A percentile compares a stretch with the other conserved stretches of the same genome.
Conservation (phyloP, 2,329 filamentous ascomycete genomes). For the Ciborinia camelliae region DNA sequence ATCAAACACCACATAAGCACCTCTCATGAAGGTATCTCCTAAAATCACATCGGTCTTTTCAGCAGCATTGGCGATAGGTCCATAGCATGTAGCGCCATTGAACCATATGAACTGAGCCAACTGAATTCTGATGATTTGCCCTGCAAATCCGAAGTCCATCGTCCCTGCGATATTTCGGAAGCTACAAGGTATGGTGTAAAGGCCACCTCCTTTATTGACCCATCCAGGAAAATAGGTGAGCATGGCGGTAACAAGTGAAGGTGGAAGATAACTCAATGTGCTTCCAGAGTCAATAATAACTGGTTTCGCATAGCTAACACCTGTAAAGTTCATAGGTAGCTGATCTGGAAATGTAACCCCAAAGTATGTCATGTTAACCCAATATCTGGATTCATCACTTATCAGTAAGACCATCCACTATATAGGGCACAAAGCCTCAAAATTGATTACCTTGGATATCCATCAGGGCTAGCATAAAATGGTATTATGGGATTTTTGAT, state of each 20-base stretch:
- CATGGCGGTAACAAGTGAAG: constrained; percentile 21
- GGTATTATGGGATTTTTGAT: constrained; percentile 26
- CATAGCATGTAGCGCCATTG: constrained; percentile 17
- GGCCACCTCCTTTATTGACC: constrained; percentile 17
- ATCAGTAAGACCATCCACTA: constrained; percentile 6
- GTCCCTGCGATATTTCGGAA: constrained; percentile 13
- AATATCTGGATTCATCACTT: constrained; percentile 21
- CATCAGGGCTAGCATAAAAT: constrained; percentile 21
- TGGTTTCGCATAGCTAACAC: constrained; percentile 4
- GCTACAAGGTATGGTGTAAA: constrained; percentile 22
- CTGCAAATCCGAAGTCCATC: constrained; percentile 27
- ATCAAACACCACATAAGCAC: constrained; percentile 28
- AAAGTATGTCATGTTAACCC: constrained; percentile 29
- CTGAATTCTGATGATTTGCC: constrained; percentile 22
- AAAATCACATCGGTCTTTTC: constrained; percentile 13
- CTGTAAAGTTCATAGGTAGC: constrained; percentile 5
- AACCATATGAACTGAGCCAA: constrained; percentile 26
- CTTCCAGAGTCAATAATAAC: constrained; percentile 25
- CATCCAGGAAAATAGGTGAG: constrained; percentile 23
- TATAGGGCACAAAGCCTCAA: neutral
- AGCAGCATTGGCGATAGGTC: constrained; percentile 12
- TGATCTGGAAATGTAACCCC: constrained; percentile 22
- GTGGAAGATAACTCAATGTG: constrained; percentile 23
- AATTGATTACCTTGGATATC: constrained; percentile 17
- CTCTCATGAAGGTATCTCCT: constrained; percentile 24